These are phyloP conservation scores for Naumovozyma castellii DNA, from an alignment of 805 yeast genomes.

Conservation along the genomic window DNA sequence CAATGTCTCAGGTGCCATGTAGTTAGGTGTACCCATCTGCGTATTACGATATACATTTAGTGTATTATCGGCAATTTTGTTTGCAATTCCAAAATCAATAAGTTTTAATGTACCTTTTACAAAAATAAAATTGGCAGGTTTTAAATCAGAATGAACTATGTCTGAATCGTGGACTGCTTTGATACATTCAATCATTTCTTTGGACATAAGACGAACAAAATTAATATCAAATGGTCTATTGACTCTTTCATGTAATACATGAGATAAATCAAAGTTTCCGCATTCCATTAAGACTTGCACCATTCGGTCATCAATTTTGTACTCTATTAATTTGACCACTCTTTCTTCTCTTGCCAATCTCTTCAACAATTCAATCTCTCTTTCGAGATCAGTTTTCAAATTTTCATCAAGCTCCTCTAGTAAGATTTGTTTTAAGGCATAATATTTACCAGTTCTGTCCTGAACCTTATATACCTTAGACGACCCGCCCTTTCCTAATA, in stretches of 20 bases:
- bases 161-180: slow-evolving; percentile 63
- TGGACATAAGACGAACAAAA: neutral
- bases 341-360: neutral
- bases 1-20: neutral
- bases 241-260: neutral
- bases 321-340: neutral
- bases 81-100: slow-evolving; percentile 93
- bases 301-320: neutral
- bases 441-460: neutral
- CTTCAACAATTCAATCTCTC: neutral
- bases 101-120: slow-evolving; percentile 88
- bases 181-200: neutral
- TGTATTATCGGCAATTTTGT: neutral
- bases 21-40: neutral
- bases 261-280: neutral
- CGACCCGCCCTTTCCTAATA: neutral
- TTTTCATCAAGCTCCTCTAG: neutral
- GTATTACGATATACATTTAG: neutral
- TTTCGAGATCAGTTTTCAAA: too few relatives aligned
- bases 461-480: neutral
- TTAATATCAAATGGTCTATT: neutral
- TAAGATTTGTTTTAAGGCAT: neutral
- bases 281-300: neutral
- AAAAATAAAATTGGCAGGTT: slow-evolving; percentile 91
- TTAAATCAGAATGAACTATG: slow-evolving; percentile 78